Percentiles rank a stretch among this genome's conserved stretches.
Evolutionary conservation across 2,329 filamentous ascomycete species (phyloP).

Genomic region (Aspergillus sp.): DNA sequence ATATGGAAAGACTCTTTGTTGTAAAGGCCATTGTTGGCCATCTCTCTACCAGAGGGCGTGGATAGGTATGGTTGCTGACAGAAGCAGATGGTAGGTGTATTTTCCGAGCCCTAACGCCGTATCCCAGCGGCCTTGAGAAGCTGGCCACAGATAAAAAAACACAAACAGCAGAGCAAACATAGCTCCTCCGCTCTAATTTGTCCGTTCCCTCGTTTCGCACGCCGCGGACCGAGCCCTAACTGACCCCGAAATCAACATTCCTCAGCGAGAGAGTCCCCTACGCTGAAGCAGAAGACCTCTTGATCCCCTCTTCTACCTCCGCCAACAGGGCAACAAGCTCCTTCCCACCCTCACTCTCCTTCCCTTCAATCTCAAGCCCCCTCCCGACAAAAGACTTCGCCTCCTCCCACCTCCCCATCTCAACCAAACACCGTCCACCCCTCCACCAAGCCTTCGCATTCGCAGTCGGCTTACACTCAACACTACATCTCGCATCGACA

Average conservation of each 20-base stretch:
- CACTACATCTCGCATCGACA: slow-evolving; percentile 85
- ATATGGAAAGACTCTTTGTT: neutral
- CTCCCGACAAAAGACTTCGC: slow-evolving; percentile 76
- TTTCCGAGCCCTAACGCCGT: neutral
- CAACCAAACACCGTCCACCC: slow-evolving; percentile 78
- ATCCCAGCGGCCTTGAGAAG: neutral
- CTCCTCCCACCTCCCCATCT: slow-evolving; percentile 89
- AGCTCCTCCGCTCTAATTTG: neutral
- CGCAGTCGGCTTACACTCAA: slow-evolving; percentile 82
- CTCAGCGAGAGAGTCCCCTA: neutral
- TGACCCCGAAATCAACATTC: neutral
- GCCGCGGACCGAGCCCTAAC: neutral
- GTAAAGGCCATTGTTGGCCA: neutral
- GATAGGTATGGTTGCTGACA: too few relatives aligned
- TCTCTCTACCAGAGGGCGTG: neutral
- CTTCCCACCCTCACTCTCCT: slow-evolving; percentile 52
- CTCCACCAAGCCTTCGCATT: slow-evolving; percentile 97
- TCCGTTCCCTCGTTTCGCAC: neutral
- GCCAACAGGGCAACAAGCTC: slow-evolving; percentile 63
- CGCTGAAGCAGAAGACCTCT: slow-evolving; percentile 35
- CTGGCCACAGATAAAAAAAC: neutral
- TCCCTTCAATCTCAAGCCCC: slow-evolving; percentile 81
- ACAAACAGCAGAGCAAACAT: neutral
- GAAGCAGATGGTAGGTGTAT: neutral
- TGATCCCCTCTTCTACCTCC: slow-evolving; percentile 67